Conservation (phyloP, 2,329 filamentous ascomycete genomes). For the Talaromyces sp. region DNA sequence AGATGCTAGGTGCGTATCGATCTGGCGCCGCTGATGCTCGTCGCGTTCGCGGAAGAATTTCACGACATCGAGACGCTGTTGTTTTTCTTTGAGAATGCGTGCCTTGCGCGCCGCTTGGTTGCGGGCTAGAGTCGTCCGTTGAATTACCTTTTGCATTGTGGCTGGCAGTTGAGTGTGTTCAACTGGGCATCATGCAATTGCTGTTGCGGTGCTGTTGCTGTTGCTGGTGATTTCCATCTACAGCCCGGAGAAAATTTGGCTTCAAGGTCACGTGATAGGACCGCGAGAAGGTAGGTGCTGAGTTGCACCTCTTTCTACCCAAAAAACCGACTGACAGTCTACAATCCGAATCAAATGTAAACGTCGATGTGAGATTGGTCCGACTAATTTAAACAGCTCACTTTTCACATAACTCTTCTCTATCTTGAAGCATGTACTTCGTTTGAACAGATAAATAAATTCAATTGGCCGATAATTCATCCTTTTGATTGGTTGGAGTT, state of each 20-base stretch:
- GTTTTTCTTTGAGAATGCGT: conserved; percentile 43
- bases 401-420: background rate
- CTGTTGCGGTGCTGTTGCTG: conserved; percentile 18
- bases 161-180: background rate
- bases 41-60: conserved; percentile 29
- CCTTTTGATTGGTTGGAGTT: conserved; percentile 7
- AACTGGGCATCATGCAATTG: background rate
- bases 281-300: background rate
- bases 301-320: background rate
- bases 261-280: conserved; percentile 12
- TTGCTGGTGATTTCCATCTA: conserved; percentile 11
- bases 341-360: background rate
- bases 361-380: background rate
- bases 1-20: conserved; percentile 46
- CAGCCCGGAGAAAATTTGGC: conserved; percentile 14
- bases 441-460: background rate
- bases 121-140: conserved; percentile 64
- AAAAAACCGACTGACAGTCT: background rate
- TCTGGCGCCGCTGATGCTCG: conserved; percentile 31
- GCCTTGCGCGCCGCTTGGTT: conserved; percentile 54
- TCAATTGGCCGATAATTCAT: background rate
- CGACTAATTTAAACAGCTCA: background rate
- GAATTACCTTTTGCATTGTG: conserved; percentile 68
- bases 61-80: conserved; percentile 38
- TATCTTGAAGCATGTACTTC: background rate